phyloP scores from a whole-genome alignment of 768 basidiomycete genomes.

The Symmetrospora coprosmae region DNA sequence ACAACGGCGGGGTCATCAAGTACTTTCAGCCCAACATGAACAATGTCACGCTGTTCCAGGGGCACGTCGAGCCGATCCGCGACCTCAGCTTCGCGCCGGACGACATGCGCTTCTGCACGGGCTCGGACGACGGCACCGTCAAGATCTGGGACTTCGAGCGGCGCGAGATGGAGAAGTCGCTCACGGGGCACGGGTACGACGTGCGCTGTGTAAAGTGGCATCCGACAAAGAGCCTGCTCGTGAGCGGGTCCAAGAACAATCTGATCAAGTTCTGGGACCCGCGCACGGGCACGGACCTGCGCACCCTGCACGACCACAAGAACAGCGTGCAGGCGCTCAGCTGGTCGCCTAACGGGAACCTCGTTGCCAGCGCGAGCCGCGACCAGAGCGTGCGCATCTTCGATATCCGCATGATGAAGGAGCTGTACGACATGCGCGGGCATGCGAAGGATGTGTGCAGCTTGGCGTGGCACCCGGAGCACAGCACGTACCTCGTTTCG shows the following conservation, averaged over 20 bases:
- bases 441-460: constrained; percentile 96
- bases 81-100: constrained; percentile 84
- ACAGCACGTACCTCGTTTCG: constrained; percentile 68
- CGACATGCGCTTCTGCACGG: constrained; percentile 80
- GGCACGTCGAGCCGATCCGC: constrained; percentile 85
- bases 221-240: constrained; percentile 84
- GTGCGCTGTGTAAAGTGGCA: constrained; percentile 99
- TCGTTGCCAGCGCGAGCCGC: constrained; percentile 84
- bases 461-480: constrained; percentile 88
- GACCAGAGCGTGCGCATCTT: constrained; percentile 92
- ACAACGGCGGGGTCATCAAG: constrained; percentile 88
- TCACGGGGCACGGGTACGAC: constrained; percentile 97
- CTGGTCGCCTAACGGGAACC: constrained; percentile 89
- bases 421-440: constrained; percentile 76
- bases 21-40: constrained; percentile 99
- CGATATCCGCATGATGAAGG: constrained; percentile 96
- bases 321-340: constrained; percentile 83
- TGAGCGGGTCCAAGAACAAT: constrained; percentile 93
- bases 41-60: constrained; percentile 85
- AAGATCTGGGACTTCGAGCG: constrained; percentile 92
- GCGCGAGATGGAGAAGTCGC: constrained; percentile 68
- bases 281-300: constrained; percentile 72
- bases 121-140: constrained; percentile 87
- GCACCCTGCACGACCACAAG: constrained; percentile 93
- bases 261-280: constrained; percentile 99